phyloP scores from a whole-genome alignment of 2,329 filamentous ascomycete species.

The Aureobasidium lini region DNA sequence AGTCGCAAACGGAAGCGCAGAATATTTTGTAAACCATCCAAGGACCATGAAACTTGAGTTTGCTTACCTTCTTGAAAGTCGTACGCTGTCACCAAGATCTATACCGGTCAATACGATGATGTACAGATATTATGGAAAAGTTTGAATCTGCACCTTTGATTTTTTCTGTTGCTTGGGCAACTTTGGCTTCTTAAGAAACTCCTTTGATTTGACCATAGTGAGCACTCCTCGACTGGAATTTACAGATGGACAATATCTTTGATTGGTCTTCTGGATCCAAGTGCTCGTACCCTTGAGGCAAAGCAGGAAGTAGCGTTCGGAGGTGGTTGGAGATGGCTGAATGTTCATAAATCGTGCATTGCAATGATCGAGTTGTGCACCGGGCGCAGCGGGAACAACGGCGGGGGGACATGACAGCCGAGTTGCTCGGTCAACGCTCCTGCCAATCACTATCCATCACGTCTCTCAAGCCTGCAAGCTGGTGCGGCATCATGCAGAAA shows the following conservation, averaged over 20 bases:
- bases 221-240: not conserved
- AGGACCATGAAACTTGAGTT: no score
- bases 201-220: conserved; percentile 11
- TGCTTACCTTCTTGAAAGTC: conserved; percentile 55
- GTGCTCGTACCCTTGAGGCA: not conserved
- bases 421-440: conserved; percentile 9
- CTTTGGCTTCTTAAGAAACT: conserved; percentile 14
- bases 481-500: conserved; percentile 5
- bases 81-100: conserved; percentile 51
- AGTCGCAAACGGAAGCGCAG: not conserved
- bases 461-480: not conserved
- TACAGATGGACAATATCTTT: not conserved
- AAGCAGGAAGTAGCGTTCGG: not conserved
- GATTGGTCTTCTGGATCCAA: not conserved
- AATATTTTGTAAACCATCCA: no score
- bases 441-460: conserved; percentile 8
- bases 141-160: not conserved
- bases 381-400: not conserved
- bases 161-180: conserved; percentile 13
- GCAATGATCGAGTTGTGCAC: not conserved
- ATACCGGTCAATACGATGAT: not conserved
- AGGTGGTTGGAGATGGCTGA: not conserved
- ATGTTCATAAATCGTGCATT: not conserved
- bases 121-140: not conserved
- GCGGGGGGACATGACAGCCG: not conserved